Evolutionary conservation across 2,329 filamentous ascomycete genomes (phyloP).

Genomic region (Botryotinia globosa): DNA sequence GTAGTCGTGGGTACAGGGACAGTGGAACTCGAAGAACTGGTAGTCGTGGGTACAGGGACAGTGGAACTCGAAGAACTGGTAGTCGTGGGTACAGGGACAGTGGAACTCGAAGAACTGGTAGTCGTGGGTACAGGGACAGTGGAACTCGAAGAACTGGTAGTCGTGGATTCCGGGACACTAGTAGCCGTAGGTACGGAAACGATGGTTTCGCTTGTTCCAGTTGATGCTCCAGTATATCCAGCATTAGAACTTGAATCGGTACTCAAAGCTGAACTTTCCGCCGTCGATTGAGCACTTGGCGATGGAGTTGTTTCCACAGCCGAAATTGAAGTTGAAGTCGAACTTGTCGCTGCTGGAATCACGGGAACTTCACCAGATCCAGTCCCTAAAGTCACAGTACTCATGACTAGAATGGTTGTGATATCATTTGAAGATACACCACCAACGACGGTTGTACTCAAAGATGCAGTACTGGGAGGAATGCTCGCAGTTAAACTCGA

Average conservation of each 20-base stretch:
- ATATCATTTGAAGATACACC: neutral
- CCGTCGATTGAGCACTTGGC: neutral
- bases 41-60: neutral
- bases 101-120: neutral
- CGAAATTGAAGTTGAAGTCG: neutral
- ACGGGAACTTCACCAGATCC: neutral
- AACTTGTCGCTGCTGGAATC: neutral
- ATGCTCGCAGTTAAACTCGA: neutral
- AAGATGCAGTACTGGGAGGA: neutral
- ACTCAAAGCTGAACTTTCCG: neutral
- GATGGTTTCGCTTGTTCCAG: slow-evolving; percentile 20
- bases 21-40: neutral
- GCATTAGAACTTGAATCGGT: neutral
- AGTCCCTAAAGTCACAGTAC: neutral
- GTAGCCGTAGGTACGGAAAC: slow-evolving; percentile 20
- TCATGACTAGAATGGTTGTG: neutral
- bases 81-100: neutral
- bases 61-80: neutral
- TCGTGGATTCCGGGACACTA: too few species aligned
- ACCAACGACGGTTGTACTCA: neutral
- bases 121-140: neutral
- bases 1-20: slow-evolving; percentile 9
- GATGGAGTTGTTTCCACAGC: neutral
- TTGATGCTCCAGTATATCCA: slow-evolving; percentile 18
- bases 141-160: too few species aligned